phyloP scores from a whole-genome alignment of 140 eudicot species.

The Artemisia princeps region DNA sequence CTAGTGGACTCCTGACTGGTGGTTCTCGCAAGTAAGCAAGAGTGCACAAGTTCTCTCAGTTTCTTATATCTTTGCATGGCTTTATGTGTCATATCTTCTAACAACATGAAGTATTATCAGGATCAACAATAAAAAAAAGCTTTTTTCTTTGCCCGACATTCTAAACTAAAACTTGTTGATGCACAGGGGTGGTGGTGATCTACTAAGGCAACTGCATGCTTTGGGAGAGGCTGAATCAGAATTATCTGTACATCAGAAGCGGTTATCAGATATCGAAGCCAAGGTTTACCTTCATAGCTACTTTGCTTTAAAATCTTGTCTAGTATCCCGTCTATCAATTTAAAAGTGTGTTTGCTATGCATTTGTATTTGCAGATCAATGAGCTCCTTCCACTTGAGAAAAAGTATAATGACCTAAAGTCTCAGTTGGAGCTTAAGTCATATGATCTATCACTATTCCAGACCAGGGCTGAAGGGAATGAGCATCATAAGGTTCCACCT shows the following conservation, averaged over 20 bases:
- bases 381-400: slow-evolving; percentile 77
- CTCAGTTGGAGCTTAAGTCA: slow-evolving; percentile 72
- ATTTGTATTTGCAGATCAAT: slow-evolving; percentile 44
- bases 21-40: slow-evolving; percentile 86
- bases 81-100: not conserved
- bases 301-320: slow-evolving; percentile 6
- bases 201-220: slow-evolving; percentile 67
- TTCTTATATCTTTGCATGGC: not conserved
- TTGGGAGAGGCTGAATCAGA: slow-evolving; percentile 72
- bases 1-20: slow-evolving; percentile 94
- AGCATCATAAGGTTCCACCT: slow-evolving; percentile 79
- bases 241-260: slow-evolving; percentile 60
- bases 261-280: slow-evolving; percentile 70
- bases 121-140: not conserved
- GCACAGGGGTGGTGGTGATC: slow-evolving; percentile 91
- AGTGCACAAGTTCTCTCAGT: not conserved
- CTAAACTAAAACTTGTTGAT: slow-evolving; percentile 19
- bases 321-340: slow-evolving; percentile 8
- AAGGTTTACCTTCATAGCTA: slow-evolving; percentile 46
- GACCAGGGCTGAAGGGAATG: slow-evolving; percentile 82
- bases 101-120: not conserved
- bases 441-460: slow-evolving; percentile 74
- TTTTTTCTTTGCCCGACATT: not conserved
- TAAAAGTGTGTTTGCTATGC: slow-evolving; percentile 1
- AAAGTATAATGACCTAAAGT: slow-evolving; percentile 64